phyloP scores from a whole-genome alignment of 352 stramenopile genomes.

The Pythium phragmiticola region DNA sequence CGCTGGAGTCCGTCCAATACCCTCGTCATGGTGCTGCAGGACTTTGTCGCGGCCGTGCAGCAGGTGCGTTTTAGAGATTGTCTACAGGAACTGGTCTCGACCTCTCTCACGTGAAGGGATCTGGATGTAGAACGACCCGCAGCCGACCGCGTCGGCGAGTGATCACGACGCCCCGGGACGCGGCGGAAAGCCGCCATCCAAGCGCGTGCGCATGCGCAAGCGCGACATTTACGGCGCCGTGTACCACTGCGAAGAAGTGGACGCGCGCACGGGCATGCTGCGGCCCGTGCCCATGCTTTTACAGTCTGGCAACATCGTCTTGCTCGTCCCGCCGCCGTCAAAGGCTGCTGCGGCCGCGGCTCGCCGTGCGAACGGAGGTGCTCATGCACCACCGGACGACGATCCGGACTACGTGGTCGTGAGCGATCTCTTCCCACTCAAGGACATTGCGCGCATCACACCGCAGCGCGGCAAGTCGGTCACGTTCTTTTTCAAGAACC shows the following conservation, averaged over 20 bases:
- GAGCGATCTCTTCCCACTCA: conserved; percentile 58
- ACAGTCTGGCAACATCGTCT: conserved; percentile 62
- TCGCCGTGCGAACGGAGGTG: neutral
- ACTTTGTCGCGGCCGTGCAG: conserved; percentile 67
- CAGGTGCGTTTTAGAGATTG: conserved; percentile 24
- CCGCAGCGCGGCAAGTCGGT: conserved; percentile 73
- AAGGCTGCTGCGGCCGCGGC: conserved; percentile 4
- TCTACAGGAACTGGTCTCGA: neutral
- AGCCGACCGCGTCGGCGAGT: conserved; percentile 3
- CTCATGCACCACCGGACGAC: conserved; percentile 1
- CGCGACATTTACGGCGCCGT: conserved; percentile 64
- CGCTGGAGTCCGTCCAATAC: conserved; percentile 80
- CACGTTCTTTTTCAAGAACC: conserved; percentile 80
- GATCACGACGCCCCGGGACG: neutral
- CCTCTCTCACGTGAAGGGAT: neutral
- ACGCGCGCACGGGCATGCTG: conserved; percentile 53
- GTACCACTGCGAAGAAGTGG: conserved; percentile 72
- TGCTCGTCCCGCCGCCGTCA: conserved; percentile 32
- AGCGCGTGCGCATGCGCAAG: conserved; percentile 63
- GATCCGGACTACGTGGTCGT: conserved; percentile 59
- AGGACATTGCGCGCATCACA: conserved; percentile 72
- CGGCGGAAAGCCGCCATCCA: conserved; percentile 11
- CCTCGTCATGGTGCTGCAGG: conserved; percentile 63
- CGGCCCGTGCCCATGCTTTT: conserved; percentile 62
- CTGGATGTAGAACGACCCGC: conserved; percentile 17